Base-by-base conservation (phyloP, 2,329 filamentous ascomycete species). In the Helminthosporium solani region DNA sequence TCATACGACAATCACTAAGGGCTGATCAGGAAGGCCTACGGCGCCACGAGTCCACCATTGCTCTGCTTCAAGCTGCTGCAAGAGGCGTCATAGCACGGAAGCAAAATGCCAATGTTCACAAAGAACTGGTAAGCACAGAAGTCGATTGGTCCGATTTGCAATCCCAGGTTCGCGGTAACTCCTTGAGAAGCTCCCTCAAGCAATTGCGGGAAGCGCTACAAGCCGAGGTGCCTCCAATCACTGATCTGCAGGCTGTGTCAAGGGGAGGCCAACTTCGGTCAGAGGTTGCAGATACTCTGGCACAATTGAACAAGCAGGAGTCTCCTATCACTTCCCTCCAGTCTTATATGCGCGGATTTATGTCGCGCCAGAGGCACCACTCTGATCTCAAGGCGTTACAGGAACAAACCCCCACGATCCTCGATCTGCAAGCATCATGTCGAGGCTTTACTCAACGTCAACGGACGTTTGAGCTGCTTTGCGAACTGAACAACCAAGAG, bases 401-500 rank as follows among this genome's bases (percentile, higher is more conserved):
- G 43, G 74, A 73, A 34, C 77, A 88, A 57, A 77, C 78, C 7
- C 61, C 75, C 1, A 72, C 75, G 7, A 81, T 89, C 41, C 78
- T 74, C 16, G 73, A 77, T 19, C 75, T 95, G 1, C 89, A 95
- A 66, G 80, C 83, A 16, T 75, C 79, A 35, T 79, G 81, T 20
- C 80, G 88, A 53, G 88, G 85, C n/a, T 82, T 76, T 56, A 66
- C 85, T 14, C 78, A 78, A 57, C 81, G 89, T 46, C 75, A 84
- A 49, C 70, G 80, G 36, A 80, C 86, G 28, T 72, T 74, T 38
- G 75, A 78, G 2, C 76, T 92, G 35, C 78, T 95, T 12, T 81
- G 85, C 14, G 79, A 87, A 33, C 80, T 97, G 20, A 75, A 84
- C 41, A 82, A 83, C 2, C 82, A 88, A 56, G 82, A 86, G 30